These are phyloP conservation scores for Wickerhamomyces silvicola DNA, from an alignment of 805 yeast genomes.

Conservation along the genomic window DNA sequence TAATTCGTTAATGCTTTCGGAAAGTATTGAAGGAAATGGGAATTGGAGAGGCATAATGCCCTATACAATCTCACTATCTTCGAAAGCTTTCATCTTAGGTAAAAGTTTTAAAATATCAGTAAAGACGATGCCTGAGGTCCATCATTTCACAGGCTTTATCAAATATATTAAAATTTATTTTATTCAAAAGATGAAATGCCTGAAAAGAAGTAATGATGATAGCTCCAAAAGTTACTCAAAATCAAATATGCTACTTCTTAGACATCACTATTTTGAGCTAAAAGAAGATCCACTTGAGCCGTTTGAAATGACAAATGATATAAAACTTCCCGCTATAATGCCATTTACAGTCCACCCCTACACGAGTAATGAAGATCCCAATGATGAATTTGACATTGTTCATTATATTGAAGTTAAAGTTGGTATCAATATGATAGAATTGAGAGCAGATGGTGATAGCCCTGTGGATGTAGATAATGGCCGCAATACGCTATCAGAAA, in stretches of 20 bases:
- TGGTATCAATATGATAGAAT: no score
- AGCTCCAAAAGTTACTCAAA: neutral
- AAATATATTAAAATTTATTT: constrained; percentile 10
- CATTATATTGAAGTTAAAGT: no score
- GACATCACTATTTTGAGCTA: constrained; percentile 1
- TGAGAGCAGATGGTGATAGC: no score
- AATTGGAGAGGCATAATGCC: constrained; percentile 14
- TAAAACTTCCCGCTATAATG: constrained; percentile 8
- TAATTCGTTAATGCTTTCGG: constrained; percentile 8
- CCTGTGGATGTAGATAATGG: no score
- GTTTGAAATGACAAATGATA: constrained; percentile 3
- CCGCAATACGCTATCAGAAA: no score
- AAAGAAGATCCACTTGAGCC: neutral
- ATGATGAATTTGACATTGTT: constrained; percentile 1
- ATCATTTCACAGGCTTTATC: constrained; percentile 4
- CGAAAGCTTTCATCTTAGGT: constrained; percentile 13
- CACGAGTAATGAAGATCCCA: constrained; percentile 8
- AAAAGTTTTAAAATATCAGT: constrained; percentile 6
- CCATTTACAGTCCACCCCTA: constrained; percentile 10
- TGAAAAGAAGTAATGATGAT: neutral
- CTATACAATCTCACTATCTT: constrained; percentile 10
- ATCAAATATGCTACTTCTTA: constrained; percentile 2
- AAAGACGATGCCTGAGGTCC: constrained; percentile 4
- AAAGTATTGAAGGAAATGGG: constrained; percentile 8
- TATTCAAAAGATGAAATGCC: constrained; percentile 12